Evolutionary conservation across 305 asterid species (phyloP).

Genomic region (Fraxinus ornus): DNA sequence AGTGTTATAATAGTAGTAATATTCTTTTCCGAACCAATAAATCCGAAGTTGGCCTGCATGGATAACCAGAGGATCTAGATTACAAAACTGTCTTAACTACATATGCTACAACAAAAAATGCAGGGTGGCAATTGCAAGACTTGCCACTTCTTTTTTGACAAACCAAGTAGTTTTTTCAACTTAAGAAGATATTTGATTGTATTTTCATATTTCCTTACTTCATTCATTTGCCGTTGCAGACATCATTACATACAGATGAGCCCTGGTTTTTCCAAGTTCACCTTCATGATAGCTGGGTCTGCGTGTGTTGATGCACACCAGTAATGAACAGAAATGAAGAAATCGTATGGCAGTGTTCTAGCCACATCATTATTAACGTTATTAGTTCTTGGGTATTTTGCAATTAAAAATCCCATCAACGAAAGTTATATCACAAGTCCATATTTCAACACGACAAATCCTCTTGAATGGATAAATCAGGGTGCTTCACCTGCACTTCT

Average conservation of each 20-base stretch:
- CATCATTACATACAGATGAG: constrained; percentile 18
- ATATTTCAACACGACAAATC: too few relatives aligned
- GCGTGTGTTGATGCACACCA: constrained; percentile 33
- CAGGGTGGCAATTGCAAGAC: background rate
- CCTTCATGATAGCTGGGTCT: constrained; percentile 24
- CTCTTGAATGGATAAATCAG: too few relatives aligned
- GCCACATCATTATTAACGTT: constrained; percentile 40
- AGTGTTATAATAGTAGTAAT: too few relatives aligned
- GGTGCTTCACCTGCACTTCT: too few relatives aligned
- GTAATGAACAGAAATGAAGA: constrained; percentile 72
- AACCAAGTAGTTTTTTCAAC: background rate
- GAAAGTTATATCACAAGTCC: constrained; percentile 19
- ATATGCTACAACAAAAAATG: background rate
- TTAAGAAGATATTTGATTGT: background rate
- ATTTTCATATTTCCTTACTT: constrained; percentile 10
- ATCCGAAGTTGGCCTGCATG: background rate
- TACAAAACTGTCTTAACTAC: background rate
- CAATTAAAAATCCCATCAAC: constrained; percentile 55
- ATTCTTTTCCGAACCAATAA: too few relatives aligned
- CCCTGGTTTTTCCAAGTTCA: constrained; percentile 22
- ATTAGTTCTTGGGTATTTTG: constrained; percentile 54
- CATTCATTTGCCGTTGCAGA: constrained; percentile 33
- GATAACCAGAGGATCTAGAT: background rate
- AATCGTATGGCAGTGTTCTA: constrained; percentile 70
- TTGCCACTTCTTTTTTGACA: background rate